Percentiles rank a stretch among this genome's conserved stretches.
Conservation (phyloP, 1,284 basidiomycete species). For the Chondrostereum purpureum region DNA sequence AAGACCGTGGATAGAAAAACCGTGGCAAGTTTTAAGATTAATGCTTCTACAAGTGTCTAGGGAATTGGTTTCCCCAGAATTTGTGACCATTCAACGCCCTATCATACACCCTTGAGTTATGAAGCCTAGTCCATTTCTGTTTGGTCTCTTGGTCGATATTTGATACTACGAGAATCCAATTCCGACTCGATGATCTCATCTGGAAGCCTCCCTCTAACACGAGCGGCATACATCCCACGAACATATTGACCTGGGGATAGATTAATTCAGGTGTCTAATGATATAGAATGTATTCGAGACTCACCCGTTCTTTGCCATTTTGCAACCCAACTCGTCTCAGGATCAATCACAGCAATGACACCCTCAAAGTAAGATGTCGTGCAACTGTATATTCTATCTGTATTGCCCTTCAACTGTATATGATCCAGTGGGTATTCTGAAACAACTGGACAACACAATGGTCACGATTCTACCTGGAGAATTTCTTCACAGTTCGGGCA, state of each 20-base stretch:
- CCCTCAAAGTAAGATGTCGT: slow-evolving; percentile 96
- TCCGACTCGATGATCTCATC: slow-evolving; percentile 75
- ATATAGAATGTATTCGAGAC: slow-evolving; percentile 23
- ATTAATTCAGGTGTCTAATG: neutral
- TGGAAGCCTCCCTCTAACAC: slow-evolving; percentile 81
- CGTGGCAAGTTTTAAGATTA: too few relatives aligned
- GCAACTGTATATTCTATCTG: slow-evolving; percentile 80
- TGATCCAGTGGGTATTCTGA: neutral
- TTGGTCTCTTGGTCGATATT: slow-evolving; percentile 74
- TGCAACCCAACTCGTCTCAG: slow-evolving; percentile 92
- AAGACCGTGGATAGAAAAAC: too few relatives aligned
- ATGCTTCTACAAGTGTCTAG: too few relatives aligned
- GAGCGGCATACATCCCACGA: slow-evolving; percentile 82
- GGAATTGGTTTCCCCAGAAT: too few relatives aligned
- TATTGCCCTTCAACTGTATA: slow-evolving; percentile 79
- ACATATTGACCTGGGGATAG: slow-evolving; percentile 67
- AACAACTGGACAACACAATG: neutral
- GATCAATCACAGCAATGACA: slow-evolving; percentile 83
- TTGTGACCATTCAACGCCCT: too few relatives aligned
- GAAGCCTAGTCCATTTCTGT: slow-evolving; percentile 65
- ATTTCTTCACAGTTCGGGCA: slow-evolving; percentile 98
- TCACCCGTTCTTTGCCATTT: slow-evolving; percentile 86
- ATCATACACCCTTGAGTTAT: too few relatives aligned
- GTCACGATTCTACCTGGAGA: slow-evolving; percentile 60
- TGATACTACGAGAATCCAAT: slow-evolving; percentile 68